Evolutionary conservation across 2,329 filamentous ascomycete genomes (phyloP).

Genomic region (Cordyceps militaris): DNA sequence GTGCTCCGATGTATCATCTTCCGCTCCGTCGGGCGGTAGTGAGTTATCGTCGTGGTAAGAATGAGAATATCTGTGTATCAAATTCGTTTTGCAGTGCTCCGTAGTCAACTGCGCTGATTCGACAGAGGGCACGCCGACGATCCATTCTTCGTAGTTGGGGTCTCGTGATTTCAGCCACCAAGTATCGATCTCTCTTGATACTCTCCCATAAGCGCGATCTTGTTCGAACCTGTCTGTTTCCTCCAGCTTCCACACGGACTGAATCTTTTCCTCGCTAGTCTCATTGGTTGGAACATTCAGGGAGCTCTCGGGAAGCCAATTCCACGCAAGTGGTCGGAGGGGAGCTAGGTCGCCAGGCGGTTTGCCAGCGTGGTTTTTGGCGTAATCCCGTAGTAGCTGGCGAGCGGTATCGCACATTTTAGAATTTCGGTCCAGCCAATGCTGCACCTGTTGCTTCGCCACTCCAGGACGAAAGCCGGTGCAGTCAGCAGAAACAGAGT

Average conservation of each 20-base stretch:
- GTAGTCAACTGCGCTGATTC: constrained; percentile 52
- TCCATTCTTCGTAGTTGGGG: constrained; percentile 53
- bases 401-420: constrained; percentile 50
- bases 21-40: constrained; percentile 27
- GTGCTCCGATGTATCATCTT: constrained; percentile 33
- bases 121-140: constrained; percentile 52
- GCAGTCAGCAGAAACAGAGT: constrained; percentile 44
- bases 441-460: constrained; percentile 52
- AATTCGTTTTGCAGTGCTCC: constrained; percentile 51
- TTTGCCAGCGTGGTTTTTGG: constrained; percentile 40
- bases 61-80: constrained; percentile 48
- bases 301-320: constrained; percentile 42
- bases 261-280: constrained; percentile 36
- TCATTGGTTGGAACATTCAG: constrained; percentile 25
- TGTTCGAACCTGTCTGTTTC: constrained; percentile 51
- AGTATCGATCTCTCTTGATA: constrained; percentile 57
- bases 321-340: constrained; percentile 47
- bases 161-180: constrained; percentile 59
- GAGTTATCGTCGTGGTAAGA: constrained; percentile 38
- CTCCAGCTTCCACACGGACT: constrained; percentile 44
- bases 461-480: constrained; percentile 48
- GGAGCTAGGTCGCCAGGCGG: constrained; percentile 43
- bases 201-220: constrained; percentile 51
- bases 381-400: constrained; percentile 48
- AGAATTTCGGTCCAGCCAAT: constrained; percentile 57